Percentiles rank a stretch among this genome's conserved stretches.
These are phyloP conservation scores for Taiwanofungus camphoratus DNA, from an alignment of 1,284 basidiomycete genomes.

Conservation along the genomic window DNA sequence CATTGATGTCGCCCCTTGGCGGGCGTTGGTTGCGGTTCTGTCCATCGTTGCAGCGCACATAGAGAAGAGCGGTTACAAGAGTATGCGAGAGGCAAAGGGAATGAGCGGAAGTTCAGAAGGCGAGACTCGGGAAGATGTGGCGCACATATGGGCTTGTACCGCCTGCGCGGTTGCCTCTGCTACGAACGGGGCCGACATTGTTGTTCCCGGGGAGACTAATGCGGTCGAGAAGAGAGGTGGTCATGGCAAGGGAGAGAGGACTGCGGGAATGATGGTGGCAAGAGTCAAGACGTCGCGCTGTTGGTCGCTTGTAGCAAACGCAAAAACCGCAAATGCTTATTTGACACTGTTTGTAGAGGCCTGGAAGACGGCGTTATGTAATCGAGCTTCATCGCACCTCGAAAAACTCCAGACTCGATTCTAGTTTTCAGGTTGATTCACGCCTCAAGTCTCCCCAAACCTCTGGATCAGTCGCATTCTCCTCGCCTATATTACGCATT, in stretches of 20 bases:
- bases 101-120: slow-evolving; percentile 8
- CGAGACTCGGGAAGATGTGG: slow-evolving; percentile 28
- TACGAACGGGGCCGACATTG: slow-evolving; percentile 50
- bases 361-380: too few relatives aligned
- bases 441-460: too few relatives aligned
- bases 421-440: too few relatives aligned
- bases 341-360: too few relatives aligned
- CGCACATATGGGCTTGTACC: slow-evolving; percentile 61
- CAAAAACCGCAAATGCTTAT: too few relatives aligned
- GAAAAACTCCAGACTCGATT: too few relatives aligned
- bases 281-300: too few relatives aligned
- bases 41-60: too few relatives aligned
- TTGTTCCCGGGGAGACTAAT: slow-evolving; percentile 44
- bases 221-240: slow-evolving; percentile 59
- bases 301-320: too few relatives aligned
- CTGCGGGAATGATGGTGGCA: neutral
- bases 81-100: slow-evolving; percentile 12
- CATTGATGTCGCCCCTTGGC: slow-evolving; percentile 63
- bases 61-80: slow-evolving; percentile 5
- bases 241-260: slow-evolving; percentile 33
- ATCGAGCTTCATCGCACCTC: too few relatives aligned
- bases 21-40: slow-evolving; percentile 45
- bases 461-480: too few relatives aligned
- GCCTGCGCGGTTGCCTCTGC: slow-evolving; percentile 43
- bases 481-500: too few relatives aligned